These are phyloP conservation scores for Penicillium sp. DNA, from an alignment of 2,329 filamentous ascomycete species.

Conservation along the genomic window DNA sequence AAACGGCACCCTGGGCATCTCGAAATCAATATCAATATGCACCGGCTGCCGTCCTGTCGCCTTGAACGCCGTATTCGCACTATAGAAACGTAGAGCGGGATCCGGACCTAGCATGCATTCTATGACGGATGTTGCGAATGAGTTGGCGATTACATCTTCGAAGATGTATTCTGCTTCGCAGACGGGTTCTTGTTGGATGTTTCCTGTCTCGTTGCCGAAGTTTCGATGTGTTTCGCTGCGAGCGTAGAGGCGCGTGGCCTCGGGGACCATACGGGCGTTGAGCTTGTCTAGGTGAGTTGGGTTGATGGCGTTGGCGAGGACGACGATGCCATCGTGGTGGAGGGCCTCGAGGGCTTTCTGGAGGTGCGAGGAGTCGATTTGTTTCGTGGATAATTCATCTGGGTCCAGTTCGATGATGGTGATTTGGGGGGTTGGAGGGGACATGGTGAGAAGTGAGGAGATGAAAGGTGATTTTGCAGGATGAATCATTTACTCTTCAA, in stretches of 20 bases:
- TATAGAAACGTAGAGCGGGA: constrained; percentile 39
- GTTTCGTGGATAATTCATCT: not conserved
- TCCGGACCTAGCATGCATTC: constrained; percentile 40
- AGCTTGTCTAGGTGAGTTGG: constrained; percentile 33
- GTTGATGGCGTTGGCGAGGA: constrained; percentile 39
- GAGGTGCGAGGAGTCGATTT: constrained; percentile 21
- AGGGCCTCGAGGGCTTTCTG: constrained; percentile 26
- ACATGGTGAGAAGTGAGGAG: not conserved
- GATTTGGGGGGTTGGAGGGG: not conserved
- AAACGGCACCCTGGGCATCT: constrained; percentile 51
- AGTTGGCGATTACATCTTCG: constrained; percentile 40
- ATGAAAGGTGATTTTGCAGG: too few species aligned
- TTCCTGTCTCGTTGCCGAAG: constrained; percentile 32
- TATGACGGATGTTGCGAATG: constrained; percentile 36
- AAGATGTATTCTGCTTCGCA: constrained; percentile 35
- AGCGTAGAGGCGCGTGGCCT: constrained; percentile 34
- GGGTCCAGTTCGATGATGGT: constrained; percentile 2
- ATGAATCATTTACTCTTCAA: not conserved
- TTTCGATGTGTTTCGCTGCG: constrained; percentile 26
- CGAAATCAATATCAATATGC: constrained; percentile 46
- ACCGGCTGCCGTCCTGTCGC: constrained; percentile 40
- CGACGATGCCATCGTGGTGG: constrained; percentile 39
- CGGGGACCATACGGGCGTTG: constrained; percentile 27
- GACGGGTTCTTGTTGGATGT: constrained; percentile 45
- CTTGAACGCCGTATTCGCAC: constrained; percentile 42